Base-by-base conservation (phyloP, 148 eudicot genomes). In the Vaccinium darrowii region DNA sequence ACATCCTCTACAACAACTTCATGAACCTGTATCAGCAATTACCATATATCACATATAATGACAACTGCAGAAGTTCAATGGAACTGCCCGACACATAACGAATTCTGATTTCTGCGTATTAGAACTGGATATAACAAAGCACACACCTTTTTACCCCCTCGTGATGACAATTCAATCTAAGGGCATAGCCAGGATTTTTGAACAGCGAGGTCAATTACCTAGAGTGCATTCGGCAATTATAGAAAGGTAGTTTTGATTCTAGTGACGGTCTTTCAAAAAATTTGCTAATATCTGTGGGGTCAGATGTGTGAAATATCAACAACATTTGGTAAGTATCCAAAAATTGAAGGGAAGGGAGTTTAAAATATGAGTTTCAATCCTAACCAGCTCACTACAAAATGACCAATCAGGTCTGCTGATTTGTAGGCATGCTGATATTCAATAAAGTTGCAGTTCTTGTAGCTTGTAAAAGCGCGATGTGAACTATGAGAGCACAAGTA, bases 1-100 rank as follows among this genome's bases (percentile, higher is more conserved):
- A 93, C 96, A 89, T 93, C 96, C 86, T 93, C 94, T 27, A 92
- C 96, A 76, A 87, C 92, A 84, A 93, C 93, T 87, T 92, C 93
- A 86, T 92, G 94, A 84, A 92, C 88, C 93, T 93, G 86, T 47
- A 43, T 76, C 75, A 69, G 50, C 49, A 69, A 30, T 65, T 23
- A 65, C 23, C 75, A 87, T 84, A 79, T 27, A 21, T 81, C 65
- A 71, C 33, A 57, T 14, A 76, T 3, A 56, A 72, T 21, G 54
- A 10, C 39, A 78, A 57, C 56, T n/a, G 30, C 43, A 43, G n/a
- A 76, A 76, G 57, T 75, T 75, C 39, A 83, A 57, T 57, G 23
- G 13, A n/a, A 30, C 56, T 63, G 56, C 49, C 47, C 1, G 2
- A 30, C 16, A 12, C 53, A 60, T 39, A 19, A 73, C 3, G 12